Base-by-base conservation (phyloP, 2,329 filamentous ascomycete species). In the Alternaria infectoria region DNA sequence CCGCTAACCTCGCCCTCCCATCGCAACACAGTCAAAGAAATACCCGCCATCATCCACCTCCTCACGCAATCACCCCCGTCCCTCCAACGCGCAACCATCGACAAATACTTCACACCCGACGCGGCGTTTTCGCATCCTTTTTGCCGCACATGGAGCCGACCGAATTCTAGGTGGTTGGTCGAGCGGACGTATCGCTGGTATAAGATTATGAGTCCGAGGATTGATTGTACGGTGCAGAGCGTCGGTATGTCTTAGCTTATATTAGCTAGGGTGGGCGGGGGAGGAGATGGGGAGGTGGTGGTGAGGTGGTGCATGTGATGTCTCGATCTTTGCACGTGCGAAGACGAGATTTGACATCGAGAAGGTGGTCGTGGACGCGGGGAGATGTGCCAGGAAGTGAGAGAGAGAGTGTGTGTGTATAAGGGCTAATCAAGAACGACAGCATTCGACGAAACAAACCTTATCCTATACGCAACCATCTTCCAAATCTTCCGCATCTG, bases 81-180 rank as follows among this genome's bases (percentile, higher is more conserved):
- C 1, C 81, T 90, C 32, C 93, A 96, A 78, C 81, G 85, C 59
- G 81, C 84, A 4, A 84, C 90, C 0, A 83, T 97, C 23, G 84
- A 91, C 61, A 84, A 82, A n/a, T 94, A 92, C 81, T 97, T 94
- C 79, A 87, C 90, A 0, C 86, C 86, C 10, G 83, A 90, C 72
- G 91, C 92, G 9, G 86, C 88, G 28, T 96, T 97, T 75, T 86
- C 87, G 4, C 93, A 97, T 69, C 93, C 93, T 0, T 90, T 95
- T 77, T 93, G 91, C 73, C 87, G 88, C 12, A 91, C 93, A 3
- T 83, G 83, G 46, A 83, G 79, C 64, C 87, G 85, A 69, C 73
- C 81, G 11, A 87, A 90, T 66, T 94, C 91, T 10, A 85, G 92
- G 46, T 88, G 85, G 80, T 76, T 92, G 6, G 84, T 96, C 17